phyloP scores from a whole-genome alignment of 108 stramenopile species.

The Nitzschia putrida region DNA sequence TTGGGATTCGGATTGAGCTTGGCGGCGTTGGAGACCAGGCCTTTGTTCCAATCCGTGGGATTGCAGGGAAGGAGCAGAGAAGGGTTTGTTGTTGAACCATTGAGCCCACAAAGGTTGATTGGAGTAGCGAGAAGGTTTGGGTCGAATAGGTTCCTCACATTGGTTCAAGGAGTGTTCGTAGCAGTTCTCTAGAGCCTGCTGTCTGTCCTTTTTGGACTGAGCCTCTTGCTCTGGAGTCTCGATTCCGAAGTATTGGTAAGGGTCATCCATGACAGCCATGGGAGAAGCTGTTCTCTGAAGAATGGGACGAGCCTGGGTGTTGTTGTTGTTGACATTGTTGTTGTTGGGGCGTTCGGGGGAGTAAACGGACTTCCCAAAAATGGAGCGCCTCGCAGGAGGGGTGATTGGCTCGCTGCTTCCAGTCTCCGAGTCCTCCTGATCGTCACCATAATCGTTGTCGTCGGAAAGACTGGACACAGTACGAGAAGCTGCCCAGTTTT shows the following conservation, averaged over 20 bases:
- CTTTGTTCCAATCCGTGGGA: not conserved
- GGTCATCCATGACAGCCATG: slow-evolving; percentile 16
- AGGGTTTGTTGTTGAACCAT: not conserved
- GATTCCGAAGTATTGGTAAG: slow-evolving; percentile 3
- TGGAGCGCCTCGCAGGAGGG: slow-evolving; percentile 9
- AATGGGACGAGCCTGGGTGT: not conserved
- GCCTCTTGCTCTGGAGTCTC: not conserved
- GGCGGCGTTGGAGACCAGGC: not conserved
- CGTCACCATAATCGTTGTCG: not conserved
- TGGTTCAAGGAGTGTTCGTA: slow-evolving; percentile 9
- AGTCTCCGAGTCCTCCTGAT: no score
- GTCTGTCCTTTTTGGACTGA: not conserved
- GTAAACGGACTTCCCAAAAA: slow-evolving; percentile 2
- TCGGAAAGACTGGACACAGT: slow-evolving; percentile 8
- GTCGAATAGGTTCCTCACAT: slow-evolving; percentile 1
- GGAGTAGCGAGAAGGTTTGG: not conserved
- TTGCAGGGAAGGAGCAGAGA: slow-evolving; percentile 8
- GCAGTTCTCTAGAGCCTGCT: not conserved
- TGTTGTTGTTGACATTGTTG: no score
- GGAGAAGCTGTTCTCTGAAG: slow-evolving; percentile 11
- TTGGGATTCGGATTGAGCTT: slow-evolving; percentile 11
- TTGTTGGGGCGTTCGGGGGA: not conserved
- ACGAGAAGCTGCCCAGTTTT: no score
- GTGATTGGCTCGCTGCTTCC: not conserved
- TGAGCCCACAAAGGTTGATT: not conserved